These are phyloP conservation scores for Debaryomyces prosopidis DNA, from an alignment of 805 yeast species.

Conservation along the genomic window DNA sequence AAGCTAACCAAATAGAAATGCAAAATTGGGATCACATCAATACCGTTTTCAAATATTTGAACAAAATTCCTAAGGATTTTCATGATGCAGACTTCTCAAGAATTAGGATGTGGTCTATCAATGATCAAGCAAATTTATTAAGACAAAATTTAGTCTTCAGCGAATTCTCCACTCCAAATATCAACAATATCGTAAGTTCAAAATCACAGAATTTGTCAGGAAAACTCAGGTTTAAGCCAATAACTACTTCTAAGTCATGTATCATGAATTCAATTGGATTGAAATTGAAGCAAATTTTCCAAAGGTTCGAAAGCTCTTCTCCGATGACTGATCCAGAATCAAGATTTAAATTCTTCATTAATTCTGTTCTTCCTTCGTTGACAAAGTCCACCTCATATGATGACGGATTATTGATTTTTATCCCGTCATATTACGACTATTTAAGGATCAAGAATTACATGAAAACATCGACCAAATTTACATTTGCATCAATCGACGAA, in stretches of 20 bases:
- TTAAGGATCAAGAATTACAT: constrained; percentile 73
- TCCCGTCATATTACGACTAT: constrained; percentile 87
- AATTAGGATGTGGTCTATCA: constrained; percentile 88
- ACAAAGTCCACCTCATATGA: constrained; percentile 59
- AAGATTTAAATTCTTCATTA: constrained; percentile 79
- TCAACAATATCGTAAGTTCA: constrained; percentile 57
- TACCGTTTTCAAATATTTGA: constrained; percentile 64
- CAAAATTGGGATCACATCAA: constrained; percentile 89
- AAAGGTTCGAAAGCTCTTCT: constrained; percentile 59
- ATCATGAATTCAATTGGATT: constrained; percentile 66
- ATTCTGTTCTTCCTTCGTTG: constrained; percentile 72
- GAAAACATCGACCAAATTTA: constrained; percentile 58
- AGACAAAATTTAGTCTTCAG: constrained; percentile 79
- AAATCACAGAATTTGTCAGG: constrained; percentile 60
- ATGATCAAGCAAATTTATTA: constrained; percentile 70
- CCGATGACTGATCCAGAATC: constrained; percentile 73
- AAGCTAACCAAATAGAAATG: constrained; percentile 82
- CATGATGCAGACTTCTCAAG: constrained; percentile 89
- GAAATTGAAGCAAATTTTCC: constrained; percentile 66
- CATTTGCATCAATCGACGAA: constrained; percentile 78
- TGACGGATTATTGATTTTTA: constrained; percentile 74
- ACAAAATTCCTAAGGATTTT: constrained; percentile 71
- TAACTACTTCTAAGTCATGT: constrained; percentile 46
- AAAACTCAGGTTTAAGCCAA: constrained; percentile 54
- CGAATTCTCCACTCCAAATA: constrained; percentile 78